phyloP scores from a whole-genome alignment of 179 eudicot genomes.

The Beta corolliflora region DNA sequence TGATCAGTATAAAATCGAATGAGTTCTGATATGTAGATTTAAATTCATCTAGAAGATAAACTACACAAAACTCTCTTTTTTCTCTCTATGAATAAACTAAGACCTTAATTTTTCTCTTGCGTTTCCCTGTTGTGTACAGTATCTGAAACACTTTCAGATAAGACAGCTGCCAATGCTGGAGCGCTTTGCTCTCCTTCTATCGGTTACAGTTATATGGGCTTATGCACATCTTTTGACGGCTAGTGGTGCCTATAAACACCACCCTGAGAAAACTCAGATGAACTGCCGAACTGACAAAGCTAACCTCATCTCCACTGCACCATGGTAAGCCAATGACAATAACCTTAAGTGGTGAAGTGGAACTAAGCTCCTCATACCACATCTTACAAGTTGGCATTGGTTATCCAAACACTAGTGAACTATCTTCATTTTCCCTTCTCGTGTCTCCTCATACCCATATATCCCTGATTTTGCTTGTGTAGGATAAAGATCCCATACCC shows the following conservation, averaged over 20 bases:
- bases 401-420: no score
- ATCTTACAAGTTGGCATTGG: no score
- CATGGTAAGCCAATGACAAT: slow-evolving; percentile 57
- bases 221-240: slow-evolving; percentile 94
- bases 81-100: background rate
- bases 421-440: background rate
- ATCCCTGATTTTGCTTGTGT: slow-evolving; percentile 19
- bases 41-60: no score
- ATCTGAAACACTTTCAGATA: slow-evolving; percentile 84
- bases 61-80: no score
- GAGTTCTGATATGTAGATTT: no score
- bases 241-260: slow-evolving; percentile 96
- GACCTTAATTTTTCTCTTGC: background rate
- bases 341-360: background rate
- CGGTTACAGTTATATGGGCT: slow-evolving; percentile 87
- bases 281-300: slow-evolving; percentile 90
- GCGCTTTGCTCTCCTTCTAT: slow-evolving; percentile 80
- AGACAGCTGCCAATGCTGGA: slow-evolving; percentile 77
- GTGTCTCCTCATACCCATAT: background rate
- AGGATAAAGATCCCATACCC: slow-evolving; percentile 99
- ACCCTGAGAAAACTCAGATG: slow-evolving; percentile 68
- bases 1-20: no score
- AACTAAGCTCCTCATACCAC: background rate
- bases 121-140: slow-evolving; percentile 43
- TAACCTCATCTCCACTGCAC: slow-evolving; percentile 87